Conservation (phyloP, 2,329 filamentous ascomycete genomes). For the Diaporthe ampelina region DNA sequence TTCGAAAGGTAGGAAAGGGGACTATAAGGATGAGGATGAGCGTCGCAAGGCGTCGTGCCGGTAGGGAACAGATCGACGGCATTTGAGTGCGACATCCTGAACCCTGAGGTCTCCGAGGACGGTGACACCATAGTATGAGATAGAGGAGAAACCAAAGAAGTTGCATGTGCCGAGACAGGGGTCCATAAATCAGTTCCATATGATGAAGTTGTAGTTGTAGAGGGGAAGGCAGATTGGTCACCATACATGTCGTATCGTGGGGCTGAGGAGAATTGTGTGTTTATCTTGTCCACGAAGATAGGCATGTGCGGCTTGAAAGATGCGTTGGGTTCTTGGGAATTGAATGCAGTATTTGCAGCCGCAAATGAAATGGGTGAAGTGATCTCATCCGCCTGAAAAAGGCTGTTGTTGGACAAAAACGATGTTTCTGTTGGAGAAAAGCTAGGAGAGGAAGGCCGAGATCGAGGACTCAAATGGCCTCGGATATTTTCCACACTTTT, state of each 20-base stretch:
- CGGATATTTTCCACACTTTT: background rate
- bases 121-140: background rate
- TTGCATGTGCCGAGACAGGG: no score
- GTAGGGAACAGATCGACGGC: background rate
- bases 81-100: background rate
- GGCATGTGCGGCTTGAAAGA: background rate
- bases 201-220: background rate
- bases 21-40: background rate
- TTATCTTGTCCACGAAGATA: background rate
- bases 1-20: no score
- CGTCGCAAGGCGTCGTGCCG: background rate
- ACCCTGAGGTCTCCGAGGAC: no score
- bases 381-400: rapidly evolving
- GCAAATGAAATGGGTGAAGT: rapidly evolving
- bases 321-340: no score
- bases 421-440: background rate
- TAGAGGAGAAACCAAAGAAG: no score
- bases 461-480: background rate
- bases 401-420: background rate
- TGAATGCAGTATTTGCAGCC: background rate
- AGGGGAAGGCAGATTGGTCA: background rate
- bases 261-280: background rate
- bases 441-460: background rate
- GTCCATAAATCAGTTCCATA: background rate
- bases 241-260: no score